phyloP scores from a whole-genome alignment of 2,329 filamentous ascomycete species.

The Metarhizium rileyi region DNA sequence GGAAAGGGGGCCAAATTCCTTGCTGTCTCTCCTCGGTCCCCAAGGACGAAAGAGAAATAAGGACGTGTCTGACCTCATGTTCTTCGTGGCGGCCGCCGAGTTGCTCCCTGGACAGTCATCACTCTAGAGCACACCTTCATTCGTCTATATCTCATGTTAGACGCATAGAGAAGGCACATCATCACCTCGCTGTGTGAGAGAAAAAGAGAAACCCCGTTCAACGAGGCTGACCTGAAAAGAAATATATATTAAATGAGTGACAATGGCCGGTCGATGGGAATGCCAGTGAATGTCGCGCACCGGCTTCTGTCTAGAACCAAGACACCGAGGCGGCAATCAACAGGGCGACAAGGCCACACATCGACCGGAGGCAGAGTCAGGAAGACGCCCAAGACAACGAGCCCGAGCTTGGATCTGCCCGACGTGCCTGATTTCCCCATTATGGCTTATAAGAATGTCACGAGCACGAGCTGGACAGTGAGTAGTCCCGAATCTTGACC shows the following conservation, averaged over 20 bases:
- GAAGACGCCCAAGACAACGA: neutral
- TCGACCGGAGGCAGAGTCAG: neutral
- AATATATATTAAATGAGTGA: neutral
- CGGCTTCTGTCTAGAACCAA: neutral
- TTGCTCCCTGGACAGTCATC: too few species aligned
- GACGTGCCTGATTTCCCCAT: neutral
- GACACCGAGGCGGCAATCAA: neutral
- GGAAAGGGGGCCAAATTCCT: neutral
- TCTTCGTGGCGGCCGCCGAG: too few species aligned
- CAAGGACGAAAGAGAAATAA: too few species aligned
- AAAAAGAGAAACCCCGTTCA: neutral
- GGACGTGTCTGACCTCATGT: too few species aligned
- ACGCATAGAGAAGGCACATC: too few species aligned
- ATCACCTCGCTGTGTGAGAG: neutral
- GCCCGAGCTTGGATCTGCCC: neutral
- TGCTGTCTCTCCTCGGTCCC: too few species aligned
- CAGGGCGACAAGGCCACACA: neutral
- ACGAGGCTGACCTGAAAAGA: neutral
- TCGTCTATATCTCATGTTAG: too few species aligned
- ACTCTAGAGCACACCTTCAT: neutral
- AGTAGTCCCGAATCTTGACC: neutral
- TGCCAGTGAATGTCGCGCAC: neutral
- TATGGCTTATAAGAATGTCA: neutral
- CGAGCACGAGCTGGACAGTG: conserved; percentile 1
- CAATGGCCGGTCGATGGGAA: neutral